Base-by-base conservation (phyloP, 169 alveolate genomes). In the Plasmodium vivax region DNA sequence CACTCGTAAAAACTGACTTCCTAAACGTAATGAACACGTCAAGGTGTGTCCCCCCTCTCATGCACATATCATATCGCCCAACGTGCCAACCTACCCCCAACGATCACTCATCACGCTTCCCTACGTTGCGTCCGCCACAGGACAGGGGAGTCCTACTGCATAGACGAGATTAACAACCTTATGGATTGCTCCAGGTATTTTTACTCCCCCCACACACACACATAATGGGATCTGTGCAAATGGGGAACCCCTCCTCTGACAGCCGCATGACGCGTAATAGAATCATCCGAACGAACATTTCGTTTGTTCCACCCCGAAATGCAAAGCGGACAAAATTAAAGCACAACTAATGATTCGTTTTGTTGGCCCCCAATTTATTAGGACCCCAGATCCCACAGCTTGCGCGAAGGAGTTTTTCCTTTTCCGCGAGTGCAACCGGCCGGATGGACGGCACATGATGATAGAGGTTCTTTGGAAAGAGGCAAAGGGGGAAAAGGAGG, bases 341-440 rank as follows among this genome's bases (percentile, higher is more conserved):
- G 10, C 9, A 14, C 5, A 16, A 47, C 2, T 38, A 82, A 19
- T 54, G 6, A 32, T 19, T 6, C 79, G 77, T 27, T 68, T 72
- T 72, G 32, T 71, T 72, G 5, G 27, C 8, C 82, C 56, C 14
- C 58, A 16, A 23, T 74, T 92, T 19, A 73, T 51, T 72, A 96
- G 98, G 72, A 72, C 81, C 34, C 98, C 98, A 0, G 97, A 95
- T 75, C 54, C 96, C 51, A 83, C 94, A 19, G 95, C 92, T 45
- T 96, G 98, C 81, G 96, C 98, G 16, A 96, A 95, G 92, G 97
- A 96, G 92, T 96, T 96, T 82, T 72, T 96, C 51, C 91, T 92
- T 51, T 95, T 96, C 83, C 95, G 98, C 34, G 98, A 96, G 72
- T 96, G 98, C 85, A 92, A 96, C 84, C 85, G 98, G 10, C 98